Conservation (phyloP, 441 rosid species). For the Euphorbia corollata region DNA sequence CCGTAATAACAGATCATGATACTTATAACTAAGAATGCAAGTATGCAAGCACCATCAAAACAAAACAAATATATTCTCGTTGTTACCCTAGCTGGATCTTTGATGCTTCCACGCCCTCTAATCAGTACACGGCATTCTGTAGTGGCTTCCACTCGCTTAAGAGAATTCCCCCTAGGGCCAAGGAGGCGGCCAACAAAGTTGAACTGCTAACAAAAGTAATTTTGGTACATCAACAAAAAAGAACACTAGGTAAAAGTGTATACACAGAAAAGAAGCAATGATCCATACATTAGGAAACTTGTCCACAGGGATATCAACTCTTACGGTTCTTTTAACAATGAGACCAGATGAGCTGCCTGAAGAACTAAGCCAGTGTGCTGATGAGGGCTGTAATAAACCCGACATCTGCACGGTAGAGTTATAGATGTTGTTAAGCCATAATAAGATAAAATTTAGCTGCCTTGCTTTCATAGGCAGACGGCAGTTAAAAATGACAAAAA, state of each 20-base stretch:
- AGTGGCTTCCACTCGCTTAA: constrained; percentile 90
- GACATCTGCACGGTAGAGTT: constrained; percentile 53
- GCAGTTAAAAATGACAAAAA: background rate
- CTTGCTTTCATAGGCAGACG: background rate
- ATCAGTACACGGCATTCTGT: constrained; percentile 91
- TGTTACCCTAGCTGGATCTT: constrained; percentile 78
- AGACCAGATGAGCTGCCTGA: constrained; percentile 80
- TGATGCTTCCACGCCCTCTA: constrained; percentile 95
- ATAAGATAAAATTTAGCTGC: background rate
- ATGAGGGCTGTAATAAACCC: constrained; percentile 52
- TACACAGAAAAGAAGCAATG: constrained; percentile 8
- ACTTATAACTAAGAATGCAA: constrained; percentile 1
- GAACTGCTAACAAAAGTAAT: constrained; percentile 43
- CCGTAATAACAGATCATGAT: background rate
- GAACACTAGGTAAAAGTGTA: background rate
- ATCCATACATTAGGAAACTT: constrained; percentile 71
- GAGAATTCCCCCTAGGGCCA: constrained; percentile 97
- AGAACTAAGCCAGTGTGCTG: constrained; percentile 71
- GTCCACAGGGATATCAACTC: constrained; percentile 91
- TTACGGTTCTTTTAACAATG: constrained; percentile 76
- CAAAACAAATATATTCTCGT: background rate
- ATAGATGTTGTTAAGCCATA: constrained; percentile 21
- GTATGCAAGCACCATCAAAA: background rate
- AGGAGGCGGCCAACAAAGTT: constrained; percentile 98
- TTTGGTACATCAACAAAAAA: constrained; percentile 19